Evolutionary conservation across 257 asterid species (phyloP).

Genomic region (Marsdenia floribunda): DNA sequence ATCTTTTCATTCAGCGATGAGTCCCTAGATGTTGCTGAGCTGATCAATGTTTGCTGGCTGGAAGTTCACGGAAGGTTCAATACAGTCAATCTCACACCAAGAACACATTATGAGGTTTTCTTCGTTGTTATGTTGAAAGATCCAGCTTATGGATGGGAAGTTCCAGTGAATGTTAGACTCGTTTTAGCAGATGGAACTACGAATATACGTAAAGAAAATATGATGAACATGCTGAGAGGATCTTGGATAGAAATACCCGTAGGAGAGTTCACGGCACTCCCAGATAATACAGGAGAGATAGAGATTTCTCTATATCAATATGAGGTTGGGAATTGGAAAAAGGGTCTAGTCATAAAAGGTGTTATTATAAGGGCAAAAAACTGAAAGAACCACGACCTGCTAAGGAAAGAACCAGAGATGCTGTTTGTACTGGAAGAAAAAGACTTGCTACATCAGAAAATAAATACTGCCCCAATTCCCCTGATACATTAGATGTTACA

Average conservation of each 20-base stretch:
- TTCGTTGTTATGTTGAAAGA: conserved; percentile 57
- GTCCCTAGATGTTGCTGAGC: conserved; percentile 48
- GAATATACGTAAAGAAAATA: conserved; percentile 47
- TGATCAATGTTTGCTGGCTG: conserved; percentile 72
- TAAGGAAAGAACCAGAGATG: not conserved
- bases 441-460: not conserved
- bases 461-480: not conserved
- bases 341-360: conserved; percentile 63
- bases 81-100: conserved; percentile 55
- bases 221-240: conserved; percentile 57
- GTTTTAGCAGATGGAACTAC: conserved; percentile 59
- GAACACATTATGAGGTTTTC: conserved; percentile 42
- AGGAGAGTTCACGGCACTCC: conserved; percentile 50
- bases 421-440: not conserved
- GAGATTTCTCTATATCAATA: conserved; percentile 61
- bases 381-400: conserved; percentile 14
- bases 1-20: conserved; percentile 44
- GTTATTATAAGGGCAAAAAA: conserved; percentile 54
- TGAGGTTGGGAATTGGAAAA: conserved; percentile 78
- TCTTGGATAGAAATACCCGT: conserved; percentile 71
- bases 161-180: conserved; percentile 76
- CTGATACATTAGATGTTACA: not conserved
- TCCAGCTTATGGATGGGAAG: conserved; percentile 67
- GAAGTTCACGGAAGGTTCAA: conserved; percentile 76
- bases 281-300: conserved; percentile 46